These are phyloP conservation scores for Stramenopiles sp. DNA, from an alignment of 352 stramenopile genomes.

Conservation along the genomic window DNA sequence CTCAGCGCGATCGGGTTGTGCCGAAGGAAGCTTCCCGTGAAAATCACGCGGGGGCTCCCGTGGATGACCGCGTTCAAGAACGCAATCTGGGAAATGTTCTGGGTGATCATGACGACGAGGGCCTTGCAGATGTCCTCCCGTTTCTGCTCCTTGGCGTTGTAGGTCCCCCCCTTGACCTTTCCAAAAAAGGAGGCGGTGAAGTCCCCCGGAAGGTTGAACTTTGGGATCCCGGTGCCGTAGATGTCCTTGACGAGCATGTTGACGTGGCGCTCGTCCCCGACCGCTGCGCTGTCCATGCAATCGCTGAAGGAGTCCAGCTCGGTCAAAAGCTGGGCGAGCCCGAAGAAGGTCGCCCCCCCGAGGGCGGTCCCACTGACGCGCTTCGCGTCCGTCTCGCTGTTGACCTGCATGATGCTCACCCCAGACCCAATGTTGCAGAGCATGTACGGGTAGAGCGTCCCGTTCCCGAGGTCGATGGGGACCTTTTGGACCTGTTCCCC, in stretches of 20 bases:
- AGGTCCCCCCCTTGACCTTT: background rate
- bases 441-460: background rate
- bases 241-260: conserved; percentile 3
- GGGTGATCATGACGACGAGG: background rate
- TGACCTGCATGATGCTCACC: background rate
- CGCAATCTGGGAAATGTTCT: background rate
- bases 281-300: background rate
- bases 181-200: background rate
- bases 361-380: background rate
- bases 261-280: background rate
- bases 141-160: background rate
- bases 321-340: background rate
- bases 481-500: background rate
- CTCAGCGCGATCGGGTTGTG: background rate
- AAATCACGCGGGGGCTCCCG: background rate
- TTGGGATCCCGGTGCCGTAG: background rate
- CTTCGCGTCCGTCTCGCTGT: background rate
- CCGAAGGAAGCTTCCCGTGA: background rate
- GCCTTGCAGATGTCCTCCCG: background rate
- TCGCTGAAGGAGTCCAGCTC: background rate
- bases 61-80: background rate
- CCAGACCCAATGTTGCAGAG: background rate
- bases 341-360: background rate
- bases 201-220: background rate
- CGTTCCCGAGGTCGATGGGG: background rate